Evolutionary conservation across 768 basidiomycete species (phyloP).

Genomic region (Suillus brevipes): DNA sequence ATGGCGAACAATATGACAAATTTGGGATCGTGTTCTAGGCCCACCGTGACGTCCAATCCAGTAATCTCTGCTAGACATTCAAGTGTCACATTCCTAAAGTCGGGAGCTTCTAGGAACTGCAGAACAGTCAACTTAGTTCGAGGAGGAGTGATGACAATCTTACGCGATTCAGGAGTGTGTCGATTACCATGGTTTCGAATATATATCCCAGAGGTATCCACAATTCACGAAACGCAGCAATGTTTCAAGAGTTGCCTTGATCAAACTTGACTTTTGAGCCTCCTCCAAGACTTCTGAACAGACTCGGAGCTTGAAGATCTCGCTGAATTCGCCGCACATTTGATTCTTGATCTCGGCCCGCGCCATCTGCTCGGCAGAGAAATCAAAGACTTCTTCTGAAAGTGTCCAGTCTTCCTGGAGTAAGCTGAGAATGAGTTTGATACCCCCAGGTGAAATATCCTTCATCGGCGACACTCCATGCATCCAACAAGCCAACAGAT

Average conservation of each 20-base stretch:
- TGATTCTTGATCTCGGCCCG: conserved; percentile 97
- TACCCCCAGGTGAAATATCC: conserved; percentile 62
- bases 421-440: conserved; percentile 45
- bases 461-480: conserved; percentile 46
- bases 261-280: conserved; percentile 92
- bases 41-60: conserved; percentile 87
- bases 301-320: conserved; percentile 97
- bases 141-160: conserved; percentile 33
- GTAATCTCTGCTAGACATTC: conserved; percentile 98
- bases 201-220: conserved; percentile 99
- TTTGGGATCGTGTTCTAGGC: conserved; percentile 97
- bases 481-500: conserved; percentile 50
- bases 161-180: conserved; percentile 87
- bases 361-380: conserved; percentile 97
- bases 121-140: conserved; percentile 12
- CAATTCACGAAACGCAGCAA: conserved; percentile 95
- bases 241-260: conserved; percentile 93
- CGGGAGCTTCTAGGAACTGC: conserved; percentile 94
- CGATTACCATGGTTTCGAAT: conserved; percentile 97
- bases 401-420: conserved; percentile 64
- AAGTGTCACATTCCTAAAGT: conserved; percentile 95
- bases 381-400: conserved; percentile 99
- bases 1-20: conserved; percentile 97
- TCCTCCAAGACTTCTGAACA: conserved; percentile 96
- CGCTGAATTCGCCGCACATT: conserved; percentile 96